These are phyloP conservation scores for Tricholoma saponaceum DNA, from an alignment of 768 basidiomycete species.

Conservation along the genomic window DNA sequence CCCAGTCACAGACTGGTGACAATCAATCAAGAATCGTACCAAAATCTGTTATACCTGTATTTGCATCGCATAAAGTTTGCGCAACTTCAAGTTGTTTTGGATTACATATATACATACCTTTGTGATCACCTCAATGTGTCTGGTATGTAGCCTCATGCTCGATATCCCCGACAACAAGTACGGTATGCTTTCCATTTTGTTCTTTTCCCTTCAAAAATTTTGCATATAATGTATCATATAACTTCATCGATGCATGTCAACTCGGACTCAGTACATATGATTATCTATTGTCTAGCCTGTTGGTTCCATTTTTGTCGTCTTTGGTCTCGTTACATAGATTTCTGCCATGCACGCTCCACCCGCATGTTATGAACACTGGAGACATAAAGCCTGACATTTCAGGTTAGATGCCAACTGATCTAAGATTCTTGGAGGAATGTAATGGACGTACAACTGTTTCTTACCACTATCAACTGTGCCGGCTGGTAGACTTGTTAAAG, in stretches of 20 bases:
- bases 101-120: not conserved
- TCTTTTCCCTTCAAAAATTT: not conserved
- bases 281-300: not conserved
- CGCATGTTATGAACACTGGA: not conserved
- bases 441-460: not conserved
- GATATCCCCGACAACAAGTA: not conserved
- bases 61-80: not conserved
- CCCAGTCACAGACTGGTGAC: too few relatives aligned
- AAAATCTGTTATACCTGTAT: not conserved
- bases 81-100: not conserved
- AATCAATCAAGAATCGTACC: not conserved
- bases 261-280: not conserved
- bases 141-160: not conserved
- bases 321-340: not conserved
- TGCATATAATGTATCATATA: not conserved
- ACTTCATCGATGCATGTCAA: not conserved
- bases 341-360: not conserved
- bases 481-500: not conserved
- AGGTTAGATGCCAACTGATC: not conserved
- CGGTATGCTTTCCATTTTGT: not conserved
- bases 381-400: not conserved
- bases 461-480: not conserved
- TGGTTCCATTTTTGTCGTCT: not conserved
- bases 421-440: not conserved
- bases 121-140: not conserved